Percentiles rank a stretch among this genome's conserved stretches.
These are phyloP conservation scores for Sporisorium iseilematis-ciliati DNA, from an alignment of 1,284 basidiomycete genomes.

Conservation along the genomic window DNA sequence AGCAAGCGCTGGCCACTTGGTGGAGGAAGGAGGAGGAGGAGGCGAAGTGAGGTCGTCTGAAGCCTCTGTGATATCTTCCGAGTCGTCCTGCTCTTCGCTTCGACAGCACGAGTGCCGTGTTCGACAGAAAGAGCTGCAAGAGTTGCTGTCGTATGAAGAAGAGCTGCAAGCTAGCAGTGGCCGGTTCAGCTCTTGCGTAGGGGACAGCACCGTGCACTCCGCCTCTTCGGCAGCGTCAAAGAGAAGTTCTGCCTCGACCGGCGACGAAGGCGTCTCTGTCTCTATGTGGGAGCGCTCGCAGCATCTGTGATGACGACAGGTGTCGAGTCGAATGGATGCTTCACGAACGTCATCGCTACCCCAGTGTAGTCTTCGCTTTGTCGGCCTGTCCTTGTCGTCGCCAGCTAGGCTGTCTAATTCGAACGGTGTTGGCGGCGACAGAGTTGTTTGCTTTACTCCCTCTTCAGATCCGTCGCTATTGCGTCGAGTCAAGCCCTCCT, in stretches of 20 bases:
- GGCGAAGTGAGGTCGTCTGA: constrained; percentile 28
- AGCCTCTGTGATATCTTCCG: constrained; percentile 21
- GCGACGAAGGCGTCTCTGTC: not conserved
- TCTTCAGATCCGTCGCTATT: not conserved
- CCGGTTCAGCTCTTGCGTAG: not conserved
- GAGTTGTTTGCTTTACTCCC: not conserved
- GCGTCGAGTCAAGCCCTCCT: not conserved
- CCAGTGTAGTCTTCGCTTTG: constrained; percentile 51
- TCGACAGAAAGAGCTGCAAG: constrained; percentile 25
- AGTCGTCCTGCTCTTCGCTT: constrained; percentile 24
- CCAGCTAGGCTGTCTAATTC: not conserved
- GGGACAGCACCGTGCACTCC: not conserved
- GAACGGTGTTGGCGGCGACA: constrained; percentile 9
- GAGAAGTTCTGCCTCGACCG: not conserved
- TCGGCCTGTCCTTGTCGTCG: constrained; percentile 8
- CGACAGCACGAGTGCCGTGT: constrained; percentile 37
- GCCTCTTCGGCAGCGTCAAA: not conserved
- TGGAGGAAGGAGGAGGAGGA: not conserved
- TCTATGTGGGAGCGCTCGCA: not conserved
- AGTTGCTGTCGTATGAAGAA: not conserved
- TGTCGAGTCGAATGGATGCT: constrained; percentile 12
- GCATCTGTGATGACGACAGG: constrained; percentile 21
- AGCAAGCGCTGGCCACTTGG: constrained; percentile 10
- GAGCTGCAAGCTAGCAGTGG: not conserved
- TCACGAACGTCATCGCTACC: constrained; percentile 49